Conservation (phyloP, 129 eudicot genomes). For the Heracleum sosnowskyi region DNA sequence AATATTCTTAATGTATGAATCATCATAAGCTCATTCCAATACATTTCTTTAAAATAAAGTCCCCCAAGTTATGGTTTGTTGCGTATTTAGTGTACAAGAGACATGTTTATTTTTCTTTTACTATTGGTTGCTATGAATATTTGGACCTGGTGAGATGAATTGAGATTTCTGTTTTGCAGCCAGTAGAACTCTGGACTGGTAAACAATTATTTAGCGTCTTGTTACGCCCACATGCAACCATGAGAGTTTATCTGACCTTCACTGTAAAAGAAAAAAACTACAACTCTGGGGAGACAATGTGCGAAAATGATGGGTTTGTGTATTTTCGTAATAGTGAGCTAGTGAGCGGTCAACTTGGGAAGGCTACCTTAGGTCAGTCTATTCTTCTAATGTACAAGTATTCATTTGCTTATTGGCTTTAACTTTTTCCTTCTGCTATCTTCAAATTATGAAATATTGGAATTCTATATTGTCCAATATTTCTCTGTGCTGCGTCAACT, state of each 20-base stretch:
- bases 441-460: not conserved
- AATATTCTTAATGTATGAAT: not conserved
- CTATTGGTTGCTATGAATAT: not conserved
- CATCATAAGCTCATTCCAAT: not conserved
- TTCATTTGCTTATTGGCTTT: not conserved
- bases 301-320: slow-evolving; percentile 81
- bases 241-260: slow-evolving; percentile 84
- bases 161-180: slow-evolving; percentile 46
- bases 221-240: slow-evolving; percentile 72
- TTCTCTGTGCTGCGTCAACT: not conserved
- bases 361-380: slow-evolving; percentile 82
- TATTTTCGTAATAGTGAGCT: slow-evolving; percentile 88
- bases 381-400: not conserved
- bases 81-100: not conserved
- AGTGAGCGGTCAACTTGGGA: slow-evolving; percentile 89
- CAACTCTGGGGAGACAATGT: slow-evolving; percentile 62
- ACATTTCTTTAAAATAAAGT: not conserved
- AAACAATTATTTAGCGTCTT: slow-evolving; percentile 84
- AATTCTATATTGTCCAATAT: not conserved
- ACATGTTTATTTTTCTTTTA: not conserved
- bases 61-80: not conserved
- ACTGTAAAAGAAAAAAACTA: slow-evolving; percentile 70
- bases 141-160: not conserved
- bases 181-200: slow-evolving; percentile 97
- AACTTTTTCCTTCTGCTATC: not conserved